Evolutionary conservation across 805 yeast species (phyloP).

Genomic region (Yarrowia divulgata): DNA sequence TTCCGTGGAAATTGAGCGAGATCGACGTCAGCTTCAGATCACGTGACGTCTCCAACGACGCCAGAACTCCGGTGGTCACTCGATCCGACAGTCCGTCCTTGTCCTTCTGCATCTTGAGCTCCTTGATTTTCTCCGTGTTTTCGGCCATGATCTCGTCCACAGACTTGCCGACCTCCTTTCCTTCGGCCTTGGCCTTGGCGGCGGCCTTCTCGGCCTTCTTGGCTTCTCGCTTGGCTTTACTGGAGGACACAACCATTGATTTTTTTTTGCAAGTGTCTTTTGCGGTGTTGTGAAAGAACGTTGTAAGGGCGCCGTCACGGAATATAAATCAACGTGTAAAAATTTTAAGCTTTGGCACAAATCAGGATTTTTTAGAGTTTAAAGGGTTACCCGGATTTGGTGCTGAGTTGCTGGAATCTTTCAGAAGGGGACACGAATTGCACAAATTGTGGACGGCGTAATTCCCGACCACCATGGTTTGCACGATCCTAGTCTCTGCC

Average conservation of each 20-base stretch:
- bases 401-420: neutral
- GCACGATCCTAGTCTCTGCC: no score
- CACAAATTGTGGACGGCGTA: no score
- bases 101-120: slow-evolving; percentile 91
- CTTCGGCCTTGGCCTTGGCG: slow-evolving; percentile 62
- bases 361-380: neutral
- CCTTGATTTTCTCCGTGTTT: slow-evolving; percentile 76
- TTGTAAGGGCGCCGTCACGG: no score
- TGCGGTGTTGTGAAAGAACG: neutral
- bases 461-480: no score
- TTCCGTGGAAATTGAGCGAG: slow-evolving; percentile 95
- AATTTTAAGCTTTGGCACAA: neutral
- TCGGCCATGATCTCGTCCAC: slow-evolving; percentile 53
- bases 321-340: neutral
- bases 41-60: slow-evolving; percentile 85
- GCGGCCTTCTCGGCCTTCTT: slow-evolving; percentile 87
- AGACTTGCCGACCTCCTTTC: slow-evolving; percentile 58
- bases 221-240: slow-evolving; percentile 96
- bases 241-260: slow-evolving; percentile 20
- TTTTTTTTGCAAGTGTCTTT: neutral
- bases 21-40: slow-evolving; percentile 92
- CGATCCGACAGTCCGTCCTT: slow-evolving; percentile 94
- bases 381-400: neutral
- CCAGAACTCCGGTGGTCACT: slow-evolving; percentile 96
- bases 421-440: no score